A percentile compares a stretch with the other conserved stretches of the same genome.
Evolutionary conservation across 1,284 basidiomycete genomes (phyloP).

Genomic region (Lentinula novae-zelandiae): DNA sequence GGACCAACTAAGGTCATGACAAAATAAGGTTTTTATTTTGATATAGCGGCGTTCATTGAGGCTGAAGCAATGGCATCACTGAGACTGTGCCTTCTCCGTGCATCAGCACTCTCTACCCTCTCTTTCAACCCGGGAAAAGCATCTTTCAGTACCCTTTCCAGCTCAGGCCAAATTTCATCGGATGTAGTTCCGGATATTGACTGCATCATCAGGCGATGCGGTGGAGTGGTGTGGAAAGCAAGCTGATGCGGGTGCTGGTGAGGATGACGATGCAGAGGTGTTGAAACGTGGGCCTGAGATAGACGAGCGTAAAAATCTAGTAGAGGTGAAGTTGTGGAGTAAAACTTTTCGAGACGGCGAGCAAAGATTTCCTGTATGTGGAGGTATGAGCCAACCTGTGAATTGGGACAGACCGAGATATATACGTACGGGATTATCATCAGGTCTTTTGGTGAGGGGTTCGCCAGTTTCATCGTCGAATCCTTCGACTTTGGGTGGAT

Average conservation of each 20-base stretch:
- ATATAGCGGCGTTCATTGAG: neutral
- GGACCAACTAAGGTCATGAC: neutral
- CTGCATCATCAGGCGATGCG: constrained; percentile 56
- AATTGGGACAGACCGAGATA: neutral
- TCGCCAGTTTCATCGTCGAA: constrained; percentile 11
- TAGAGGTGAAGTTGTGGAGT: constrained; percentile 85
- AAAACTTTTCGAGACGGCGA: constrained; percentile 79
- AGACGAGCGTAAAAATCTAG: constrained; percentile 71
- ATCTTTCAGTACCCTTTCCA: constrained; percentile 59
- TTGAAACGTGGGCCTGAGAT: constrained; percentile 23
- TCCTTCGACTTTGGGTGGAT: constrained; percentile 78
- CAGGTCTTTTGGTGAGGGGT: constrained; percentile 12
- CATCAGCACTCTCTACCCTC: constrained; percentile 39
- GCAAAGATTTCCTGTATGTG: constrained; percentile 72
- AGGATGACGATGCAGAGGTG: constrained; percentile 25
- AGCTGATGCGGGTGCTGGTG: constrained; percentile 47
- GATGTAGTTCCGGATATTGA: constrained; percentile 81
- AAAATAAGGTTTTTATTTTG: neutral
- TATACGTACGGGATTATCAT: constrained; percentile 11
- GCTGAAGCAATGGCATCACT: constrained; percentile 40
- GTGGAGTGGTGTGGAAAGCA: constrained; percentile 32
- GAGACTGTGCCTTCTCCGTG: constrained; percentile 44
- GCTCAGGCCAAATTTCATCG: constrained; percentile 90
- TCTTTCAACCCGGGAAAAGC: constrained; percentile 56
- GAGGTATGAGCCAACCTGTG: neutral